These are phyloP conservation scores for Botrytis sinoallii DNA, from an alignment of 2,329 filamentous ascomycete genomes.

Conservation along the genomic window DNA sequence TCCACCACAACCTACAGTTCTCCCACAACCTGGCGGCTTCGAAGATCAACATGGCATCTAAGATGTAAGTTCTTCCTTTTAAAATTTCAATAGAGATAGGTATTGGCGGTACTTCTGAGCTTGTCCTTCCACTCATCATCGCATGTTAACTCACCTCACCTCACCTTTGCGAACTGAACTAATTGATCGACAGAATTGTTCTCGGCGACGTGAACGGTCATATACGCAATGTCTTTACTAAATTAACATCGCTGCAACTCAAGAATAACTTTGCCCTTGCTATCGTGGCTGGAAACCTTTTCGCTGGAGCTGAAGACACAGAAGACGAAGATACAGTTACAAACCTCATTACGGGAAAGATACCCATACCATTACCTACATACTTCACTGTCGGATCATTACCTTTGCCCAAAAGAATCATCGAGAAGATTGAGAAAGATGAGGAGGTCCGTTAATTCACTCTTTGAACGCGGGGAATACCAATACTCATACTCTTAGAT, in stretches of 20 bases:
- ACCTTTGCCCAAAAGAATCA: slow-evolving; percentile 66
- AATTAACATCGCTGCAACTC: slow-evolving; percentile 73
- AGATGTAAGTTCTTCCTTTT: slow-evolving; percentile 18
- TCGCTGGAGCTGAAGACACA: slow-evolving; percentile 61
- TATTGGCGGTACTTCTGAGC: neutral
- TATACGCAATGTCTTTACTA: slow-evolving; percentile 71
- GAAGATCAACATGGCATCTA: slow-evolving; percentile 16
- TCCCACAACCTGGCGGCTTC: neutral
- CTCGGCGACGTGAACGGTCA: slow-evolving; percentile 80
- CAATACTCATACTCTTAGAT: slow-evolving; percentile 45
- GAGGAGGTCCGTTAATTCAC: slow-evolving; percentile 48
- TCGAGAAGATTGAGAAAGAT: slow-evolving; percentile 70
- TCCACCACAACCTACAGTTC: neutral
- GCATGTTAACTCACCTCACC: neutral
- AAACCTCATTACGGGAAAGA: slow-evolving; percentile 67
- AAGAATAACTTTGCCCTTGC: slow-evolving; percentile 89
- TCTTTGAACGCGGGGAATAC: slow-evolving; percentile 9
- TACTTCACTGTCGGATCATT: slow-evolving; percentile 83
- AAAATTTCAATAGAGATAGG: neutral
- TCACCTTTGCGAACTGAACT: slow-evolving; percentile 14
- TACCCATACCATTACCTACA: slow-evolving; percentile 73
- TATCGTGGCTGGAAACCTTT: slow-evolving; percentile 80
- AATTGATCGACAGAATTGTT: slow-evolving; percentile 46
- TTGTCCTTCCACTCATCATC: neutral
- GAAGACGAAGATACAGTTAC: slow-evolving; percentile 58